A percentile compares a stretch with the other conserved stretches of the same genome.
phyloP scores from a whole-genome alignment of 768 basidiomycete genomes.

The Tricholoma bakamatsutake region DNA sequence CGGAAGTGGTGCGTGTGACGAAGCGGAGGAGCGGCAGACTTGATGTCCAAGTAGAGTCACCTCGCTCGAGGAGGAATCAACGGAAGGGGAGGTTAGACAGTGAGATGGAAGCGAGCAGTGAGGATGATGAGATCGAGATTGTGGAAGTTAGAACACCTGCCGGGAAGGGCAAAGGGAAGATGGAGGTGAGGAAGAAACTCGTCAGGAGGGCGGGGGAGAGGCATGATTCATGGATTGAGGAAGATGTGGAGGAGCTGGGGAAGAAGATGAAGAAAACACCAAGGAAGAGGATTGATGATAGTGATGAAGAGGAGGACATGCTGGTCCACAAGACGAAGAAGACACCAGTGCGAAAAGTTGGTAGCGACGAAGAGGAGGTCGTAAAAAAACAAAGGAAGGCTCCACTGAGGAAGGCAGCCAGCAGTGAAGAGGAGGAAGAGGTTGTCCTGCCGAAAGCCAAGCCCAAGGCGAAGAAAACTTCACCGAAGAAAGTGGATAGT shows the following conservation, averaged over 20 bases:
- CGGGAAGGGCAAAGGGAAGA: not conserved
- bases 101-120: constrained; percentile 2
- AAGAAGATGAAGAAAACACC: not conserved
- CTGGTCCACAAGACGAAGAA: not conserved
- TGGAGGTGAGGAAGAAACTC: constrained; percentile 11
- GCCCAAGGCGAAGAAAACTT: constrained; percentile 10
- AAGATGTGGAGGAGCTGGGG: constrained; percentile 7
- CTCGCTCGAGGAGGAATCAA: constrained; percentile 8
- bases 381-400: not conserved
- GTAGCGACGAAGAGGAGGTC: not conserved
- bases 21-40: constrained; percentile 10
- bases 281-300: constrained; percentile 1
- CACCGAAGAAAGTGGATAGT: constrained; percentile 8
- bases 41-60: not conserved
- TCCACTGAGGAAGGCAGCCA: not conserved
- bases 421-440: constrained; percentile 3
- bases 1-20: constrained; percentile 3
- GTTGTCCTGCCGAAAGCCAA: constrained; percentile 9
- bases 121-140: constrained; percentile 13
- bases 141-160: constrained; percentile 4
- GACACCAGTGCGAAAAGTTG: not conserved
- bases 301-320: not conserved
- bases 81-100: constrained; percentile 10
- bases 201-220: constrained; percentile 9
- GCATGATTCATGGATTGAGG: constrained; percentile 11